A percentile compares a stretch with the other conserved stretches of the same genome.
Conservation (phyloP, 768 basidiomycete genomes). For the Postia placenta region DNA sequence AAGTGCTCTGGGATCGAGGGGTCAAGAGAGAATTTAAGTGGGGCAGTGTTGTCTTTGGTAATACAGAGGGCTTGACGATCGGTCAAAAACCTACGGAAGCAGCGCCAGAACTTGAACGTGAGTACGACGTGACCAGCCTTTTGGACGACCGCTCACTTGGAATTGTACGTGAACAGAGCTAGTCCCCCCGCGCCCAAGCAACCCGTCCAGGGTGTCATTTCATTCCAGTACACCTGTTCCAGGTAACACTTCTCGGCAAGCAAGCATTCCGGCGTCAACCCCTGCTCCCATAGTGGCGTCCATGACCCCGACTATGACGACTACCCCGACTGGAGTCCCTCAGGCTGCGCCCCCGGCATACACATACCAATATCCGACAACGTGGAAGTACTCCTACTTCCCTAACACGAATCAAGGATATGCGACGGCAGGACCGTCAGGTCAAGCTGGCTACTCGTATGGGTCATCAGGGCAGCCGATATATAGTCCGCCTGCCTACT, state of each 20-base stretch:
- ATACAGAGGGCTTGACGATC: constrained; percentile 56
- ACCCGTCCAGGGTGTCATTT: too few species aligned
- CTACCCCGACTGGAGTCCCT: too few species aligned
- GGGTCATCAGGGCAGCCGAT: background rate
- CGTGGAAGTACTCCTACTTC: constrained; percentile 34
- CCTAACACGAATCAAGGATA: too few species aligned
- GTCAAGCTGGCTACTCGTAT: constrained; percentile 10
- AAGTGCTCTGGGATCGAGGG: constrained; percentile 77
- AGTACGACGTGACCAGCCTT: constrained; percentile 18
- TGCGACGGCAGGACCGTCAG: too few species aligned
- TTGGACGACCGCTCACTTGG: background rate
- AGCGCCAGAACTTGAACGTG: constrained; percentile 40
- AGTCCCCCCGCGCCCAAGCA: background rate
- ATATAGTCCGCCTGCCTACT: constrained; percentile 4
- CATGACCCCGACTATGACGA: background rate
- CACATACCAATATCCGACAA: constrained; percentile 18
- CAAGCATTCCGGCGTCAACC: constrained; percentile 5
- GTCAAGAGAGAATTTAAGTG: constrained; percentile 76
- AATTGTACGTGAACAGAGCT: background rate
- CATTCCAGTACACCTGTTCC: too few species aligned
- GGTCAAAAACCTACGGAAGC: constrained; percentile 64
- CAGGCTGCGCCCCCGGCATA: constrained; percentile 1
- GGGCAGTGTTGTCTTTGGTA: constrained; percentile 76
- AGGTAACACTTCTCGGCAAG: too few species aligned
- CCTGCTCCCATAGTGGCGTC: background rate